Evolutionary conservation across 495 filamentous ascomycete genomes (phyloP), one percentile per base, ranked within the genome.

Genomic region (Penicillium psychrofluorescens): DNA sequence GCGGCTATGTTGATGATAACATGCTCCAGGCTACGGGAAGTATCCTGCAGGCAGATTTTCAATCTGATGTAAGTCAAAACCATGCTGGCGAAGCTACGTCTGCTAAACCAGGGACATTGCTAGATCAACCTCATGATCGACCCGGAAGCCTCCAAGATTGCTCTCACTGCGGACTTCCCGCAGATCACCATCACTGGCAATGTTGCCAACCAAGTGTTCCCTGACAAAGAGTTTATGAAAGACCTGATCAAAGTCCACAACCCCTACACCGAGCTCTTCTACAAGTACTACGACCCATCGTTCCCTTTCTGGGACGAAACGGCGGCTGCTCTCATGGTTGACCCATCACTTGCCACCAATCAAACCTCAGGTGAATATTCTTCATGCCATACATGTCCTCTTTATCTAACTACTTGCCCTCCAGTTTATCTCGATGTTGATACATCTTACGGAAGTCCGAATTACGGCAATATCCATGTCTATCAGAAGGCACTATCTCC

Each of bases 291-390:
- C 34, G 59, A 56, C 10, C 56, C 59, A 5, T 47, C 41, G 0
- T 61, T 67, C 28, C 66, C 66, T 4, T 62, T 68, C 35, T 68
- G 65, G 65, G 65, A 68, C 44, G 66, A 68, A 45, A 70, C 63
- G 12, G 64, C 65, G 5, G 63, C 63, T 10, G 63, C 62, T 0
- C 36, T 66, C 8, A 64, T 67, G 61, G 63, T 58, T 36, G 63
- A 56, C 40, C 59, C 55, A 8, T 50, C 52, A 0, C 37, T 63
- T 29, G 62, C 61, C 15, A 50, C 48, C 7, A 62, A 62, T 27
- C 47, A 53, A 29, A 58, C 58, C 10, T 54, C 56, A 16, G 59
- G 56, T 62, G 44, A 15, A 53, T 48, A 34, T 7, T 54, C 2
- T 7, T 34, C 7, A 11, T 10, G 10, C 32, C 9, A 12, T 7